Percentiles rank a stretch among this genome's conserved stretches.
Evolutionary conservation across 768 basidiomycete species (phyloP).

Genomic region (Ephemerocybe angulata): DNA sequence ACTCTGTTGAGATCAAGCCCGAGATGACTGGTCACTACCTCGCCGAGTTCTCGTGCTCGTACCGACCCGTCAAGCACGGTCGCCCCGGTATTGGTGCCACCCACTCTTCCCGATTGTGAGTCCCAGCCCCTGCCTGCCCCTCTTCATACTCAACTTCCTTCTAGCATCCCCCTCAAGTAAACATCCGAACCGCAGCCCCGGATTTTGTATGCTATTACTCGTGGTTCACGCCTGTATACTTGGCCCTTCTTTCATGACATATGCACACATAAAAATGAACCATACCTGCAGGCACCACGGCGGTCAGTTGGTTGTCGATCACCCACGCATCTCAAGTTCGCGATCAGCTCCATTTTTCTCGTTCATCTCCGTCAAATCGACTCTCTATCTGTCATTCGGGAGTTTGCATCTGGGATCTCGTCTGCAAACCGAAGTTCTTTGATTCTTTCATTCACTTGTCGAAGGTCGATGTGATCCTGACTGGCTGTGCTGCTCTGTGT

Average conservation of each 20-base stretch:
- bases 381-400: no score
- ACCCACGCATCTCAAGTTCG: no score
- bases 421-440: no score
- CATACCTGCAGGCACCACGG: no score
- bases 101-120: conserved; percentile 50
- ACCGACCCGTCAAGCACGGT: conserved; percentile 99
- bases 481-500: no score
- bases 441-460: no score
- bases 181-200: conserved; percentile 7
- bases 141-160: conserved; percentile 54
- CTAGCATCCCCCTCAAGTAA: conserved; percentile 97
- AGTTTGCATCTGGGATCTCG: no score
- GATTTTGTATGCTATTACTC: conserved; percentile 12
- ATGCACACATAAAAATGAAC: conserved; percentile 2
- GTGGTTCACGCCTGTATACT: conserved; percentile 5
- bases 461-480: no score
- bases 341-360: no score
- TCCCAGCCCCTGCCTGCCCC: conserved; percentile 1
- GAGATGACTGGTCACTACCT: conserved; percentile 99
- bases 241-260: conserved; percentile 3
- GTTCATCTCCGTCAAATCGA: no score
- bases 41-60: conserved; percentile 94
- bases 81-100: conserved; percentile 98
- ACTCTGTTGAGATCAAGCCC: conserved; percentile 98
- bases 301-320: no score